Evolutionary conservation across 148 eudicot species (phyloP), one percentile per base, ranked within the genome.

Genomic region (Hydrangea macrophylla): DNA sequence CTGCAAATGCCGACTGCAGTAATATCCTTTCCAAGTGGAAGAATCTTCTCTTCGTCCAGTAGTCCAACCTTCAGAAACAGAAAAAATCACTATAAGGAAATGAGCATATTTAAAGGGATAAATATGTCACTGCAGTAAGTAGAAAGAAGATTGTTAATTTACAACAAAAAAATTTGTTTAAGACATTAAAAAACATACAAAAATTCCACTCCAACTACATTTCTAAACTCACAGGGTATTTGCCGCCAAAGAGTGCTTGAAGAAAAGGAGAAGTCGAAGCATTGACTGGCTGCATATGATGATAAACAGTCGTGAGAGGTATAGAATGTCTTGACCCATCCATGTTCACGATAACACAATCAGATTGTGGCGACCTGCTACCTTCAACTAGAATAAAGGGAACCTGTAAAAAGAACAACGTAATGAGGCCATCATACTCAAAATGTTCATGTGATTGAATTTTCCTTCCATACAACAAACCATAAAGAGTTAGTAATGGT

Each of bases 291-390:
- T 86, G 88, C 81, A 93, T 74, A 40, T 88, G 74, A 69, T 82
- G 95, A 79, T 83, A 86, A 68, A 88, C 95, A n/a, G 98, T 93
- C 7, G 80, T 73, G 50, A 93, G 83, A 58, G 96, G 98, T 75
- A 90, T 73, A 15, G 85, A 83, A 80, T 93, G 98, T 28, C 71
- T 83, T 62, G 98, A 88, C 58, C 90, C 96, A 65, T 86, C 92
- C 90, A 93, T 70, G 68, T 88, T 83, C 22, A 93, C 96, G 64
- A 83, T 58, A 58, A 88, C 71, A 76, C 84, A 86, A 70, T 85
- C 86, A 40, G 82, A 67, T 20, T 77, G 84, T 33, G 87, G 77
- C 77, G 80, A 75, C 68, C 71, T 80, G 65, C 74, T 79, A 73
- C 80, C 79, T 70, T 90, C 87, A 68, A 82, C 82, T 54, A 93